Base-by-base conservation (phyloP, 805 yeast genomes). In the Wickerhamiella hasegawae region DNA sequence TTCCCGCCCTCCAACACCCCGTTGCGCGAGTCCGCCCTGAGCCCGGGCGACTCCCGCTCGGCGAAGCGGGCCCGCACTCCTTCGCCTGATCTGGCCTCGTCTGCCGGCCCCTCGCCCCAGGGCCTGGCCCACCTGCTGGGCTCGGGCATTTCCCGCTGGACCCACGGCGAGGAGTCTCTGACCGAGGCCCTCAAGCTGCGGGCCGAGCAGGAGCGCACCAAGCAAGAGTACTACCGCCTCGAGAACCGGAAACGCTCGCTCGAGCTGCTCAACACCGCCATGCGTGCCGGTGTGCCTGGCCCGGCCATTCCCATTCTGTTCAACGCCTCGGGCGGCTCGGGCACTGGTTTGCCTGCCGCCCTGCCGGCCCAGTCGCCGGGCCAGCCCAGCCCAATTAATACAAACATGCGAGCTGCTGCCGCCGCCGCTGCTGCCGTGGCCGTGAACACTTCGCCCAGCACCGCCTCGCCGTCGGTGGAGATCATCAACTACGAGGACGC, bases 181-280 rank as follows among this genome's bases (percentile, higher is more conserved):
- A 52, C 62, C 18, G 71, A 68, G 42, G 74, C 83, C 0, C 55
- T 82, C 25, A 63, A 65, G 23, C 63, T 77, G 21, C 64, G 73
- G 35, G 53, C 71, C 3, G 84, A 82, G 51, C 87, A 78, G 49
- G 95, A 85, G 52, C 64, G 68, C 30, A 77, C 95, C 1, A 77
- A 76, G 44, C 94, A 84, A 52, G 90, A 78, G 44, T 75, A 63
- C 45, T 76, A 78, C 51, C 68, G 66, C 36, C 58, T 76, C 16
- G 94, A 84, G 49, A 58, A 66, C 28, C 62, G 76, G 18, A 66
- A 67, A 28, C 66, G 68, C 37, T 67, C 78, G 17, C 55, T 77
- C 22, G 75, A 76, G 35, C 60, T 84, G 15, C 47, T 85, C 34
- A 70, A 70, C 39, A 58, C 62, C 11, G 85, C 92, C 0, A 47